Evolutionary conservation across 371 early-diverging fungal species (phyloP).

Genomic region (Dinochytrium kinnereticum): DNA sequence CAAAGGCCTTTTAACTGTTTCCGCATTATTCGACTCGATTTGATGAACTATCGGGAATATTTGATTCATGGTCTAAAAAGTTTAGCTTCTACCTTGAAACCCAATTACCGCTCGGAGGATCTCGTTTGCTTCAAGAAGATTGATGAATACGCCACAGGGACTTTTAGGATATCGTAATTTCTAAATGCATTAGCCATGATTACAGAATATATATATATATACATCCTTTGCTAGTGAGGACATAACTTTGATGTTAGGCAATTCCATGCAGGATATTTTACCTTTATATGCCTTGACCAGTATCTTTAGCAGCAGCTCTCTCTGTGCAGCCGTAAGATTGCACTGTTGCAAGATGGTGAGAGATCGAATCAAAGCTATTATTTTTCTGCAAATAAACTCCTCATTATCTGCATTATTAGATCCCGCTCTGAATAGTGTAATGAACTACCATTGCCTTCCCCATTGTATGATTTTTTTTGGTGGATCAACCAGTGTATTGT

Average conservation of each 20-base stretch:
- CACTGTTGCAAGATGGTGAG: neutral
- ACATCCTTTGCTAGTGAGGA: neutral
- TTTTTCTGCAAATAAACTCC: neutral
- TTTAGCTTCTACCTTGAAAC: neutral
- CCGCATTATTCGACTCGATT: conserved; percentile 9
- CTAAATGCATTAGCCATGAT: neutral
- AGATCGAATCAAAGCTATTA: neutral
- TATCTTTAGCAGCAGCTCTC: neutral
- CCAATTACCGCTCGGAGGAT: neutral
- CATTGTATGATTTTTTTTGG: no score
- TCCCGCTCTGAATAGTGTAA: no score
- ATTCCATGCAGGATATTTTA: neutral
- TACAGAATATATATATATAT: neutral
- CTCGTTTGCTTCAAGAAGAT: neutral
- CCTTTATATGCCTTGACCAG: neutral
- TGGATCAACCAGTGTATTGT: neutral
- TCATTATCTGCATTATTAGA: neutral
- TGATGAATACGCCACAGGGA: neutral
- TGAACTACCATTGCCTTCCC: neutral
- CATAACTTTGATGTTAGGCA: neutral
- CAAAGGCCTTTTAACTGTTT: neutral
- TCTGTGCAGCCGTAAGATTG: neutral
- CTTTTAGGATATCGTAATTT: neutral
- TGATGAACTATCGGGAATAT: conserved; percentile 24
- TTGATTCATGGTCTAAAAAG: conserved; percentile 13